Percentiles rank a stretch among this genome's conserved stretches.
phyloP scores from a whole-genome alignment of 2,329 filamentous ascomycete genomes.

The Calonectria hawksworthii region DNA sequence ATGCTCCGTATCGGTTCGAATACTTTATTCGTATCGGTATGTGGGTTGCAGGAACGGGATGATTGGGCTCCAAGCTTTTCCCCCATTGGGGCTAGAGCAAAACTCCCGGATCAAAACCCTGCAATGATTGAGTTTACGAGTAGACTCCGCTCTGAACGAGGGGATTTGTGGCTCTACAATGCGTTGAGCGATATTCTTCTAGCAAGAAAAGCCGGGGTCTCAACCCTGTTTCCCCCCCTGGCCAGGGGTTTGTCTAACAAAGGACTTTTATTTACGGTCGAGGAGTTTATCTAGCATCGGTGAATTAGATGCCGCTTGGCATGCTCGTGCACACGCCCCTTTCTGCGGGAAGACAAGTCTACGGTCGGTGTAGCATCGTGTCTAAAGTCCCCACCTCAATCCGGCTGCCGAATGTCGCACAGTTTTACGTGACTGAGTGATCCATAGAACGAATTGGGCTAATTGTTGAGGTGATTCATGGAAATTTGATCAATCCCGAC shows the following conservation, averaged over 20 bases:
- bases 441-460: neutral
- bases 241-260: neutral
- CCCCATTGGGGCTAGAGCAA: neutral
- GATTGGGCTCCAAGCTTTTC: neutral
- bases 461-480: neutral
- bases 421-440: neutral
- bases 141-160: neutral
- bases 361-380: neutral
- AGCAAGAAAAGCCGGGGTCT: neutral
- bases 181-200: neutral
- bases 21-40: neutral
- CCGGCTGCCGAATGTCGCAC: neutral
- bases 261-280: neutral
- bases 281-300: neutral
- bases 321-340: neutral
- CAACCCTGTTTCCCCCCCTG: neutral
- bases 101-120: neutral
- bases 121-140: neutral
- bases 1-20: neutral
- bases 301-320: neutral
- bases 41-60: neutral
- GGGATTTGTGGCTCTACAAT: neutral
- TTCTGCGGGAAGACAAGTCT: neutral
- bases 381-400: neutral
- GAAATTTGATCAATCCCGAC: neutral